Percentiles rank a stretch among this genome's conserved stretches.
Conservation (phyloP, 495 filamentous ascomycete genomes). For the Podospora pseudopauciseta region DNA sequence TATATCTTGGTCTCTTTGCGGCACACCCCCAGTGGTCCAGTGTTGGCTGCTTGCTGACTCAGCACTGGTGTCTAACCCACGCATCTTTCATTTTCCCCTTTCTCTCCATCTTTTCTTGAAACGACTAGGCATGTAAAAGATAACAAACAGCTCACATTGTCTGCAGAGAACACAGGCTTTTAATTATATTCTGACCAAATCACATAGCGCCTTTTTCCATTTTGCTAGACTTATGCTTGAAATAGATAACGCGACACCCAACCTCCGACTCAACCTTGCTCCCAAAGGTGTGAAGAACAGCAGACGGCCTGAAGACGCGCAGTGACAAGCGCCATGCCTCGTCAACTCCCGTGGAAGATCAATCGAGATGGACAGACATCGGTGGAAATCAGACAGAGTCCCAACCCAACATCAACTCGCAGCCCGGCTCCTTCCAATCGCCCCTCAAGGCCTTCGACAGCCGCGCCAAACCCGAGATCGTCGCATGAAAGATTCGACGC, state of each 20-base stretch:
- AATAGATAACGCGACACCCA: not conserved
- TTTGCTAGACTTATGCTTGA: too few relatives aligned
- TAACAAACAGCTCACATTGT: too few relatives aligned
- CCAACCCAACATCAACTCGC: not conserved
- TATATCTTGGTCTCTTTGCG: too few relatives aligned
- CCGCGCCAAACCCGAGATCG: not conserved
- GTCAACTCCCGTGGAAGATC: constrained; percentile 6
- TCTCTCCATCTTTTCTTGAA: not conserved
- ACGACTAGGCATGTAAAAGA: too few relatives aligned
- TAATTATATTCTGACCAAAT: too few relatives aligned
- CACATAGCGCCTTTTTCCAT: too few relatives aligned
- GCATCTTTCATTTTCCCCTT: not conserved
- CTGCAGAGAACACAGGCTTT: too few relatives aligned
- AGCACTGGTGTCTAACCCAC: not conserved
- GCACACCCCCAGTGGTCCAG: not conserved
- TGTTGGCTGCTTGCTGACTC: not conserved
- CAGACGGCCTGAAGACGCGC: not conserved
- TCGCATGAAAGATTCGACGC: not conserved
- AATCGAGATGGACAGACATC: not conserved
- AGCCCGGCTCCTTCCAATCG: not conserved
- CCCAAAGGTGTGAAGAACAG: not conserved
- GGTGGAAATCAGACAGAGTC: not conserved
- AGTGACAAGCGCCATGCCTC: not conserved
- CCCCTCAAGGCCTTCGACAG: not conserved
- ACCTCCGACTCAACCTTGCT: not conserved